Conservation (phyloP, 2,329 filamentous ascomycete species). For the Lojkania enalia region DNA sequence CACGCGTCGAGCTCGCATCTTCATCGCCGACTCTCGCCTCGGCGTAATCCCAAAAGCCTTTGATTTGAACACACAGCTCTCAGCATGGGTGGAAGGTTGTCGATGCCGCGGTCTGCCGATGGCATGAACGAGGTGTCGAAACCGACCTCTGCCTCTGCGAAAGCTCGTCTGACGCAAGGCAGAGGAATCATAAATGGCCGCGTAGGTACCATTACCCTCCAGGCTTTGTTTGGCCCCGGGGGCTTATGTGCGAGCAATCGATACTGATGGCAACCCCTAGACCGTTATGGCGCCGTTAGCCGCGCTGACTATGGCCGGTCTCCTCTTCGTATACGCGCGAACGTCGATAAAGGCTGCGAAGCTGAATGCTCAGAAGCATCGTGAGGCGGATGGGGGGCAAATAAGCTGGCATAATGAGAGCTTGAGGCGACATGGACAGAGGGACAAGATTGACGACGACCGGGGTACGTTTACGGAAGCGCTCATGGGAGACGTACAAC, state of each 20-base stretch:
- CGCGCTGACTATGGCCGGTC: conserved; percentile 63
- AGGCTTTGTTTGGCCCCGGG: background rate
- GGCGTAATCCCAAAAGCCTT: no score
- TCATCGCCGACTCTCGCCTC: background rate
- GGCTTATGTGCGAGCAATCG: conserved; percentile 1
- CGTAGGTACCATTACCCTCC: conserved; percentile 17
- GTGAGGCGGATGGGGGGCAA: conserved; percentile 61
- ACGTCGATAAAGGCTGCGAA: conserved; percentile 69
- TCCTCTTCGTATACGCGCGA: conserved; percentile 65
- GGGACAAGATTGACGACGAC: conserved; percentile 50
- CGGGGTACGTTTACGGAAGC: conserved; percentile 37
- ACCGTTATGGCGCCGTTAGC: conserved; percentile 63
- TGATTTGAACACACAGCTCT: no score
- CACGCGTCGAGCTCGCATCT: background rate
- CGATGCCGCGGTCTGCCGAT: conserved; percentile 48
- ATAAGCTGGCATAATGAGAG: conserved; percentile 60
- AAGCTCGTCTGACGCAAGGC: conserved; percentile 33
- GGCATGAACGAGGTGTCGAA: conserved; percentile 49
- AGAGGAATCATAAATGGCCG: conserved; percentile 43
- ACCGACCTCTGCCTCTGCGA: conserved; percentile 35
- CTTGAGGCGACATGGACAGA: conserved; percentile 55
- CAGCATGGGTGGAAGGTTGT: conserved; percentile 53
- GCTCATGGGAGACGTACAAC: conserved; percentile 37
- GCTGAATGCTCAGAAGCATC: conserved; percentile 62
- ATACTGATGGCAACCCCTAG: conserved; percentile 31